A percentile compares a stretch with the other conserved stretches of the same genome.
Evolutionary conservation across 2,329 filamentous ascomycete species (phyloP).

Genomic region (Colletotrichum lindemuthianum): DNA sequence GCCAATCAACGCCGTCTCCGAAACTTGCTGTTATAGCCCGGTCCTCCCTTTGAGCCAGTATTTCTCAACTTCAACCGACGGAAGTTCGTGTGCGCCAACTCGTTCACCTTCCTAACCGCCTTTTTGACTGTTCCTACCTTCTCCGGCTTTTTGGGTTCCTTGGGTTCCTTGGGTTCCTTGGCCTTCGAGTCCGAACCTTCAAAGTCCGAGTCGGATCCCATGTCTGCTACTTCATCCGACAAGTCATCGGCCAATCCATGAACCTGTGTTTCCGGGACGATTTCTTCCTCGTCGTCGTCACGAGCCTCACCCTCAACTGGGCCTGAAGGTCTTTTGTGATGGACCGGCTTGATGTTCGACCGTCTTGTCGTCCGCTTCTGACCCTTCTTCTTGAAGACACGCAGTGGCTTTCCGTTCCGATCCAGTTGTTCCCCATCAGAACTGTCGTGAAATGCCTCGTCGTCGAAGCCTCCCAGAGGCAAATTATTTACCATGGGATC

Average conservation of each 20-base stretch:
- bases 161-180: conserved; percentile 37
- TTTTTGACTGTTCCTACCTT: conserved; percentile 60
- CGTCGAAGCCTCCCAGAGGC: conserved; percentile 71
- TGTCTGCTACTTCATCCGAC: conserved; percentile 43
- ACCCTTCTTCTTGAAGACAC: conserved; percentile 83
- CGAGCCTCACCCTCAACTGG: conserved; percentile 42
- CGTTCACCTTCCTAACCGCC: conserved; percentile 69
- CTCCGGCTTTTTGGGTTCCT: conserved; percentile 42
- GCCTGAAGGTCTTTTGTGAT: conserved; percentile 57
- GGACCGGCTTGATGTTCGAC: conserved; percentile 70
- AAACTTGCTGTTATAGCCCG: conserved; percentile 67
- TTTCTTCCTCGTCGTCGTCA: conserved; percentile 44
- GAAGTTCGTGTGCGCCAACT: conserved; percentile 73
- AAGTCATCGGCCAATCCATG: conserved; percentile 42
- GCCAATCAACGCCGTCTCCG: conserved; percentile 55
- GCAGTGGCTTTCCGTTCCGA: conserved; percentile 67
- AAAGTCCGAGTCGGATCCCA: conserved; percentile 46
- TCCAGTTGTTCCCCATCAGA: conserved; percentile 60
- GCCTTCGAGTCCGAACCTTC: conserved; percentile 41
- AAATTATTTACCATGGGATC: conserved; percentile 55
- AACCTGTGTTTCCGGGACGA: conserved; percentile 52
- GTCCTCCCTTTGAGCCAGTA: conserved; percentile 69
- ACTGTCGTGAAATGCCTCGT: conserved; percentile 68
- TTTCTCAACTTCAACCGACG: conserved; percentile 72
- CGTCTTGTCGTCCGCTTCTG: conserved; percentile 80